A percentile compares a stretch with the other conserved stretches of the same genome.
These are phyloP conservation scores for Penicillium silybi DNA, from an alignment of 495 filamentous ascomycete genomes.

Conservation along the genomic window DNA sequence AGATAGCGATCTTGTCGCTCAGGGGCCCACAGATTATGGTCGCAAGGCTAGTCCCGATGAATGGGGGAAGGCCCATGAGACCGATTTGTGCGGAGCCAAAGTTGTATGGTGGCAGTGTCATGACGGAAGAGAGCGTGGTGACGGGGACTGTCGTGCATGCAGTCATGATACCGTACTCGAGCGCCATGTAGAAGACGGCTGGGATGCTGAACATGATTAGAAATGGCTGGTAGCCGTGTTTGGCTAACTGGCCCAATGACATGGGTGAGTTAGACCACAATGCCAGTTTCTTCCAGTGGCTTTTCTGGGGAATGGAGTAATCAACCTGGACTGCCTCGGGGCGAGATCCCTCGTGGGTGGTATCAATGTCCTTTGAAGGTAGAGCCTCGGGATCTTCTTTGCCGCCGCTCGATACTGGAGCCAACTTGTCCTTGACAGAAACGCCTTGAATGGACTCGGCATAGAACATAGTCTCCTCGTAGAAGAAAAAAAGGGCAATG, in stretches of 20 bases:
- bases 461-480: slow-evolving; percentile 18
- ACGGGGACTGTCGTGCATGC: slow-evolving; percentile 29
- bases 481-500: slow-evolving; percentile 14
- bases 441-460: slow-evolving; percentile 5
- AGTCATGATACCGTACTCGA: slow-evolving; percentile 33
- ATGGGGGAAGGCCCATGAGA: slow-evolving; percentile 32
- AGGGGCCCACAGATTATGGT: slow-evolving; percentile 28
- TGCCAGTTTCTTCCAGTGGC: slow-evolving; percentile 14
- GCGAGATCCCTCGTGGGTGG: neutral
- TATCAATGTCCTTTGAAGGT: neutral
- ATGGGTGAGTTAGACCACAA: slow-evolving; percentile 16
- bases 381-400: slow-evolving; percentile 7
- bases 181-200: slow-evolving; percentile 31
- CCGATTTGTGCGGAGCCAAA: slow-evolving; percentile 35
- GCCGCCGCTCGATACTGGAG: neutral
- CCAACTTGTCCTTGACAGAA: slow-evolving; percentile 2
- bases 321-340: slow-evolving; percentile 7
- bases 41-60: slow-evolving; percentile 34
- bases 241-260: slow-evolving; percentile 13
- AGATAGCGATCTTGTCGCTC: slow-evolving; percentile 30
- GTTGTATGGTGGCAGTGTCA: slow-evolving; percentile 35
- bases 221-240: slow-evolving; percentile 27
- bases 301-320: slow-evolving; percentile 16
- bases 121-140: slow-evolving; percentile 27
- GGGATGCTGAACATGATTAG: slow-evolving; percentile 25